phyloP scores from a whole-genome alignment of 208 protist species.

The Leishmania lainsoni region DNA sequence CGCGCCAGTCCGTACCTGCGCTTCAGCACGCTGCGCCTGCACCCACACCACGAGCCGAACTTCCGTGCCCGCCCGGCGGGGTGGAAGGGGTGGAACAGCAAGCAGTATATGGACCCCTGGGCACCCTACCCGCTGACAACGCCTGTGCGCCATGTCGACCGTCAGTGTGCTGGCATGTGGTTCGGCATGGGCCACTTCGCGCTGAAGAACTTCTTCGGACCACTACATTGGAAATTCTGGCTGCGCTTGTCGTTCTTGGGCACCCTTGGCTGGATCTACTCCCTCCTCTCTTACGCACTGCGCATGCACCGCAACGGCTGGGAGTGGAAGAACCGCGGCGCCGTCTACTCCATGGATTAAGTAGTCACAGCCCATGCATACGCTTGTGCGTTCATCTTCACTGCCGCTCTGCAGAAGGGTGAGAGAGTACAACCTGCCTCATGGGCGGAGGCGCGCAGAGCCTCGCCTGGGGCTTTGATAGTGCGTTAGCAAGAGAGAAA shows the following conservation, averaged over 20 bases:
- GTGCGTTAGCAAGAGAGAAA: neutral
- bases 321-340: constrained; percentile 89
- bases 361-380: neutral
- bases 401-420: neutral
- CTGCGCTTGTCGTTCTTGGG: constrained; percentile 63
- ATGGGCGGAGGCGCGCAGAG: neutral
- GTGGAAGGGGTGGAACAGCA: constrained; percentile 82
- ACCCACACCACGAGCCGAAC: constrained; percentile 78
- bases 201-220: constrained; percentile 80
- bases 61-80: constrained; percentile 73
- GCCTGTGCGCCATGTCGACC: constrained; percentile 75
- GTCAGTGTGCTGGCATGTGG: constrained; percentile 62
- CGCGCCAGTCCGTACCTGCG: constrained; percentile 72
- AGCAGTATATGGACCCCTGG: constrained; percentile 69
- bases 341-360: constrained; percentile 85
- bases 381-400: neutral
- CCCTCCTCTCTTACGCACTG: constrained; percentile 56
- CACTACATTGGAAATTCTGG: constrained; percentile 71
- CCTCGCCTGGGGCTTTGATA: neutral
- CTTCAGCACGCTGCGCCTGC: constrained; percentile 77
- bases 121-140: constrained; percentile 67
- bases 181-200: constrained; percentile 87
- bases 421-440: neutral
- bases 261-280: constrained; percentile 42
- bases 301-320: constrained; percentile 88